Base-by-base conservation (phyloP, 148 eudicot species). In the Rheum nobile region DNA sequence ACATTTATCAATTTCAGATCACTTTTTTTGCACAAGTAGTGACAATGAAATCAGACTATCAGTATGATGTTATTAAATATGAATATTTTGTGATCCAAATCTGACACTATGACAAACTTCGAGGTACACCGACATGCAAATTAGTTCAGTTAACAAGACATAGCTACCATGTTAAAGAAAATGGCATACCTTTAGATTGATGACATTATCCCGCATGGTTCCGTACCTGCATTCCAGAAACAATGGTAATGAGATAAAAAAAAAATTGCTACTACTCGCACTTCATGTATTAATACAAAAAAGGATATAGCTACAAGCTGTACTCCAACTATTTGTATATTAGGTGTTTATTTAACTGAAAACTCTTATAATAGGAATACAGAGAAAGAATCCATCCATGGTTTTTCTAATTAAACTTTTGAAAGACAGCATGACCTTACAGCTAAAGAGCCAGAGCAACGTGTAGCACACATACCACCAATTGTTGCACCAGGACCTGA, bases 381-480 rank as follows among this genome's bases (percentile, higher is more conserved):
- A 63, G 22, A 31, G 7, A 29, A 63, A 31, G 14, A 17, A 31
- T 3, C 39, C 39, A 31, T 31, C 69, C 38, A 31, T 32, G 32
- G 4, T 26, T 2, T 59, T 59, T 59, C 0, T 31, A 17, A 14
- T 65, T 34, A 6, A 61, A 65, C 39, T 65, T 31, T n/a, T 32
- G 41, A 65, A 34, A 10, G 32, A 34, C 41, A 65, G 39, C 14
- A 65, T 65, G 39, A 94, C 98, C 98, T 94, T 79, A 91, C 98
- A 72, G 98, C 98, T 79, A 95, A 85, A 54, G 98, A 91, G 82
- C 98, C 98, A 70, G 98, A 95, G 82, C 98, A 95, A 37, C 98
- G 98, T 9, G 98, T 95, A 32, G 97, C 98, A 83, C 98, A 95
- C 98, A 95, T 95, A 48, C 98, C 98, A 35, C 98, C 98, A 75